Conservation (phyloP, 345 rosid species). For the Salix dunnii region DNA sequence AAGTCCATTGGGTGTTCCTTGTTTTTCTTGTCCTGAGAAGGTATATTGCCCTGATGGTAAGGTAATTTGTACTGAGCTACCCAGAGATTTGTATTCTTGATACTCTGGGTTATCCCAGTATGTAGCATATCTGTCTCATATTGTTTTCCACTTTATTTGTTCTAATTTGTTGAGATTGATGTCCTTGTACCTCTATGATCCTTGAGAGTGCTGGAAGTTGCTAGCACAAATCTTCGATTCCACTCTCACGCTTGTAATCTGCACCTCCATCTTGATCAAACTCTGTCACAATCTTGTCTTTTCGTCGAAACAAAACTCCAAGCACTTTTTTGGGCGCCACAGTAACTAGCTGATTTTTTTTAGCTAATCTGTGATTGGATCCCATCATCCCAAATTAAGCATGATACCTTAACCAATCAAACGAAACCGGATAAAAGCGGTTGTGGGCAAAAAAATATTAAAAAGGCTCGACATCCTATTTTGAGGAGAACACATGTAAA, state of each 20-base stretch:
- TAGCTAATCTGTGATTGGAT: background rate
- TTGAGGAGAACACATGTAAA: background rate
- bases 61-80: conserved; percentile 15
- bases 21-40: conserved; percentile 16
- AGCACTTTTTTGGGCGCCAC: background rate
- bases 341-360: too few species aligned
- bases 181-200: background rate
- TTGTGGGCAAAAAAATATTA: background rate
- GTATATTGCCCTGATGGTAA: conserved; percentile 9
- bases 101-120: background rate
- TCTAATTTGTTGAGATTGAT: conserved; percentile 9
- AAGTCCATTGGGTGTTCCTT: conserved; percentile 7
- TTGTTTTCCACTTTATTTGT: background rate
- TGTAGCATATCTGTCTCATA: conserved; percentile 26
- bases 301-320: background rate
- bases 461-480: background rate
- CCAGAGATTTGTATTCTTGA: conserved; percentile 16
- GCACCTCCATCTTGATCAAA: background rate
- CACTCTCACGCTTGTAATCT: background rate
- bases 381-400: background rate
- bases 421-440: background rate
- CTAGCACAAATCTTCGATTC: background rate
- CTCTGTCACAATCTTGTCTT: background rate
- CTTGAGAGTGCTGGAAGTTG: conserved; percentile 8
- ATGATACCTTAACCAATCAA: background rate